Base-by-base conservation (phyloP, 2,329 filamentous ascomycete genomes). In the Chalaropsis thielavioides region DNA sequence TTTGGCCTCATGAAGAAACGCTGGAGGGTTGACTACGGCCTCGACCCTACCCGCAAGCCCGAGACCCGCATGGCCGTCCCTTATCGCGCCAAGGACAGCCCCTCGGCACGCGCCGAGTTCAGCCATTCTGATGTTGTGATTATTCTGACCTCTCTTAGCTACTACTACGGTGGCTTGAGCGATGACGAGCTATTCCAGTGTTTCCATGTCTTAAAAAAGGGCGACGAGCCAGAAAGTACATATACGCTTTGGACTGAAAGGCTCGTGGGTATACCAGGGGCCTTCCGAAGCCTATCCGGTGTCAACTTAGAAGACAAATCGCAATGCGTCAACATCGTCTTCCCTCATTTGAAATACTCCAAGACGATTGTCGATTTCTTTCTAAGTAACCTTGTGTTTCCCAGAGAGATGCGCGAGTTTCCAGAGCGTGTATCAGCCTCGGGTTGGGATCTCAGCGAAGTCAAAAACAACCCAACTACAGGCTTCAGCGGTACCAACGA, bases 401-500 rank as follows among this genome's bases (percentile, higher is more conserved):
- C 84, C 0, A 82, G 78, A 40, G 80, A 85, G 24, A 79, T 82
- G 67, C 83, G 79, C 24, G 81, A 88, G 66, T 90, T 88, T 60
- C 79, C 81, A 0, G 64, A 77, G 8, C 89, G 88, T 67, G 72
- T 90, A 0, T 83, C 82, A 0, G 78, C 83, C 0, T 89, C 85
- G 0, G 86, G 84, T 0, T 90, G 86, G 86, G 85, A 90, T 67
- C 74, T 89, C 19, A 82, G 75, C 0, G 71, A 74, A 44, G 60
- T 60, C 3, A 84, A 79, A 64, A 5, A 19, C 0, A 73, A 82
- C 22, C 76, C 79, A 0, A 84, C 79, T 0, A 85, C 83, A 0
- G 87, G 87, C 0, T 90, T 90, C 69, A 88, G 84, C 64, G 86
- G 87, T 0, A 90, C 87, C 0, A 86, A 84, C 27, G 86, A 90